Evolutionary conservation across 2,329 filamentous ascomycete species (phyloP).

Genomic region (Colletotrichum scovillei): DNA sequence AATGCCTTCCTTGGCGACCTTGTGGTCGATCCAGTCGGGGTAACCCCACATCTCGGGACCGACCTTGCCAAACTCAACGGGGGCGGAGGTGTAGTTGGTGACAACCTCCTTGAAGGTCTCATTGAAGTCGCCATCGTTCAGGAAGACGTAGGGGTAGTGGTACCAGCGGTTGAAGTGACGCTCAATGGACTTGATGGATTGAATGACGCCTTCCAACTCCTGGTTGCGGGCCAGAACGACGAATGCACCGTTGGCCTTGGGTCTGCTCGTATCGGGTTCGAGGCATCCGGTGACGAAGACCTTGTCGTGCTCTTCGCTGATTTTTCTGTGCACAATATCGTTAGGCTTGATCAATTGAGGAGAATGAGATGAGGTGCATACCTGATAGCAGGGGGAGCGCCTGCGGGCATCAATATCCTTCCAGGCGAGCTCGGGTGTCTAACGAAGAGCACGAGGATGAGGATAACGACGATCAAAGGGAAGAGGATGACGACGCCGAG

Average conservation of each 20-base stretch:
- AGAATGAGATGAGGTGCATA: slow-evolving; percentile 55
- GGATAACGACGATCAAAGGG: slow-evolving; percentile 88
- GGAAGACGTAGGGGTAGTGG: slow-evolving; percentile 97
- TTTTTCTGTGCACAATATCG: slow-evolving; percentile 72
- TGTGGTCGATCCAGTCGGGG: slow-evolving; percentile 94
- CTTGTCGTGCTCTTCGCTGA: slow-evolving; percentile 96
- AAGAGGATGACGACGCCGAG: slow-evolving; percentile 93
- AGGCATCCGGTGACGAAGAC: slow-evolving; percentile 93
- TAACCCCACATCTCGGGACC: slow-evolving; percentile 93
- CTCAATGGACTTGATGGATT: slow-evolving; percentile 98
- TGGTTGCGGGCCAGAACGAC: slow-evolving; percentile 96
- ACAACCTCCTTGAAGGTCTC: slow-evolving; percentile 91
- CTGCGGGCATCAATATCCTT: slow-evolving; percentile 86
- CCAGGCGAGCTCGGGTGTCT: slow-evolving; percentile 86
- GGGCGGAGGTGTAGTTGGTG: slow-evolving; percentile 86
- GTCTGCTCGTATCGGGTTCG: slow-evolving; percentile 80
- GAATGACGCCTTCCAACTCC: slow-evolving; percentile 93
- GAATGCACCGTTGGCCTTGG: slow-evolving; percentile 92
- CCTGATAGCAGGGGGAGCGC: slow-evolving; percentile 90
- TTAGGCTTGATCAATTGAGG: slow-evolving; percentile 6
- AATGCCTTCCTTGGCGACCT: slow-evolving; percentile 95
- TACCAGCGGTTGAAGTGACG: slow-evolving; percentile 99
- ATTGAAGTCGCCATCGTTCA: slow-evolving; percentile 98
- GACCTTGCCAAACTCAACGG: slow-evolving; percentile 95
- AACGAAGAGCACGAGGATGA: slow-evolving; percentile 91